These are phyloP conservation scores for Liquidambar formosana DNA, from an alignment of 164 flowering plant genomes.

Conservation along the genomic window DNA sequence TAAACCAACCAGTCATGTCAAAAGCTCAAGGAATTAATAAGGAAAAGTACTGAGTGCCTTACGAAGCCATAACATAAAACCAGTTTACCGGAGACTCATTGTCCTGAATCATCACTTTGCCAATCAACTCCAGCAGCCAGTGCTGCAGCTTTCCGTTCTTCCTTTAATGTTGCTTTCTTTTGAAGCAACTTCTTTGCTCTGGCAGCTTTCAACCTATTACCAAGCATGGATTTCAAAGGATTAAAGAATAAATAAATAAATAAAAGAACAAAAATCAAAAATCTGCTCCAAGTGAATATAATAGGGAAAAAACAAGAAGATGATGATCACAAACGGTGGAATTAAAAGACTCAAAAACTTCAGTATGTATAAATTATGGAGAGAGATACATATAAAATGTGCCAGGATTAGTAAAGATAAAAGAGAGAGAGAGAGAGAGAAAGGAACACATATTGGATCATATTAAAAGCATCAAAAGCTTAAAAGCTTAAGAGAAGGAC, in stretches of 20 bases:
- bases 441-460: no score
- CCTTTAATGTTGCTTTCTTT: slow-evolving; percentile 47
- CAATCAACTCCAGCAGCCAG: slow-evolving; percentile 77
- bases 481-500: no score
- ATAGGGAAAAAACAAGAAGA: no score
- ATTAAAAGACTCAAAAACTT: no score
- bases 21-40: neutral
- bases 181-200: slow-evolving; percentile 69
- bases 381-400: no score
- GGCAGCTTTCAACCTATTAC: slow-evolving; percentile 54
- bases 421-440: no score
- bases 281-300: neutral
- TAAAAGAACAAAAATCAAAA: no score
- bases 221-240: neutral
- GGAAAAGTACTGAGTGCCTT: neutral
- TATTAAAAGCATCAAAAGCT: no score
- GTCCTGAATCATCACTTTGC: slow-evolving; percentile 74
- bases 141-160: slow-evolving; percentile 67
- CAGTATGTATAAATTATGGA: no score
- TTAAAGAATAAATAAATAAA: no score
- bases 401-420: no score
- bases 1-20: neutral
- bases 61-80: neutral
- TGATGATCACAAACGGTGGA: no score
- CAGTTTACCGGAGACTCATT: slow-evolving; percentile 55